These are phyloP conservation scores for Begonia loranthoides DNA, from an alignment of 306 rosid genomes.

Conservation along the genomic window DNA sequence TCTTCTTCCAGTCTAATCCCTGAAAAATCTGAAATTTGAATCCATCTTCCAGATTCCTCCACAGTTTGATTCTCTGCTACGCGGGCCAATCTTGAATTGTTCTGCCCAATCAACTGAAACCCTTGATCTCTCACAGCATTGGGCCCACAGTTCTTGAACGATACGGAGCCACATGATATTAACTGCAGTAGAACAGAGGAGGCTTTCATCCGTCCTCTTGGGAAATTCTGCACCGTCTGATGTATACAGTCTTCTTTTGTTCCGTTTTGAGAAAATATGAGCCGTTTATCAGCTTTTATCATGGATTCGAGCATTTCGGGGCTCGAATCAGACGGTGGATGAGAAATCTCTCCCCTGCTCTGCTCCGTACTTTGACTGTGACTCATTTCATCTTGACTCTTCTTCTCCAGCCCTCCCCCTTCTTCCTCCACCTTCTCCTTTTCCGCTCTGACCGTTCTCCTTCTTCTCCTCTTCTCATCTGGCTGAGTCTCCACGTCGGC, in stretches of 20 bases:
- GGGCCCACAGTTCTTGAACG: slow-evolving; percentile 59
- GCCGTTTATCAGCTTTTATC: slow-evolving; percentile 70
- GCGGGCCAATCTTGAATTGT: slow-evolving; percentile 42
- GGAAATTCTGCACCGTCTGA: slow-evolving; percentile 31
- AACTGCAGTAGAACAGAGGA: slow-evolving; percentile 70
- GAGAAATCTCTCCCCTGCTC: slow-evolving; percentile 77
- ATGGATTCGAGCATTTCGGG: slow-evolving; percentile 79
- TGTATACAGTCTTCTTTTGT: slow-evolving; percentile 12
- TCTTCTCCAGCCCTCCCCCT: slow-evolving; percentile 8
- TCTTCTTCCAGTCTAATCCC: slow-evolving; percentile 77
- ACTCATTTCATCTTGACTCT: slow-evolving; percentile 10
- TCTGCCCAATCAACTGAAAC: slow-evolving; percentile 44
- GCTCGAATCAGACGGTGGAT: slow-evolving; percentile 96
- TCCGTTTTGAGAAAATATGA: slow-evolving; percentile 25
- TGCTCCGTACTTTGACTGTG: slow-evolving; percentile 51
- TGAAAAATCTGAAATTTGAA: slow-evolving; percentile 26
- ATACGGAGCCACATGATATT: slow-evolving; percentile 74
- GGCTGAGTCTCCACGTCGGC: slow-evolving; percentile 94
- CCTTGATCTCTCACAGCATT: slow-evolving; percentile 43
- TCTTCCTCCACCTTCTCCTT: no score
- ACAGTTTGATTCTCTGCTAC: slow-evolving; percentile 27
- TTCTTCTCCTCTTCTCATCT: slow-evolving; percentile 58
- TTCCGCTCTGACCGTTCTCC: slow-evolving; percentile 31
- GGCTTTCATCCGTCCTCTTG: slow-evolving; percentile 59
- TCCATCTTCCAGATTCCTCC: slow-evolving; percentile 25